A percentile compares a stretch with the other conserved stretches of the same genome.
phyloP scores from a whole-genome alignment of 2,329 filamentous ascomycete species.

The Phialocephala subalpina region DNA sequence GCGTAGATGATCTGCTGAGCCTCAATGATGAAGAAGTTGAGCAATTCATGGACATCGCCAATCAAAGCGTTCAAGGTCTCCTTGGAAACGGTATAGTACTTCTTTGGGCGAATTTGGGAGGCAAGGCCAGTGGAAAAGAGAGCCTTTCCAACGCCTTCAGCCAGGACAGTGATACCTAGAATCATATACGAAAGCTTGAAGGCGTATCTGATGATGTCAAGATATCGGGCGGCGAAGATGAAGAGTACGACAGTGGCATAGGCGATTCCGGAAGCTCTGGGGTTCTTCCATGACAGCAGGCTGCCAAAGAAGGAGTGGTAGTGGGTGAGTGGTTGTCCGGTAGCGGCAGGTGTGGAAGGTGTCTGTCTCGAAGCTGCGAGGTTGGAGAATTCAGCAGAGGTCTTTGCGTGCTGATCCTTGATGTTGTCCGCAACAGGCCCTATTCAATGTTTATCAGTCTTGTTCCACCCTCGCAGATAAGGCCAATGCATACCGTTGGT shows the following conservation, averaged over 20 bases:
- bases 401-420: constrained; percentile 63
- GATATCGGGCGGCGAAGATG: constrained; percentile 71
- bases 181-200: constrained; percentile 72
- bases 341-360: constrained; percentile 61
- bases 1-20: constrained; percentile 72
- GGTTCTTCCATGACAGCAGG: constrained; percentile 74
- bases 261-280: constrained; percentile 71
- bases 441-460: constrained; percentile 42
- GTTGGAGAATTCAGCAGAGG: constrained; percentile 63
- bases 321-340: constrained; percentile 70
- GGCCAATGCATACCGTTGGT: constrained; percentile 39
- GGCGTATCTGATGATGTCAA: constrained; percentile 70
- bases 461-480: constrained; percentile 22
- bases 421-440: constrained; percentile 67
- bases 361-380: constrained; percentile 64
- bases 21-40: constrained; percentile 78
- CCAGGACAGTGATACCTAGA: constrained; percentile 65
- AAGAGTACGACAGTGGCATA: constrained; percentile 64
- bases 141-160: constrained; percentile 68
- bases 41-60: constrained; percentile 71
- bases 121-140: constrained; percentile 68
- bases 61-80: constrained; percentile 68
- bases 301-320: constrained; percentile 77
- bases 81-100: constrained; percentile 72
- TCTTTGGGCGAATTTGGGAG: constrained; percentile 70